phyloP scores from a whole-genome alignment of 176 grass and related monocot genomes.

The Elymus sibiricus region DNA sequence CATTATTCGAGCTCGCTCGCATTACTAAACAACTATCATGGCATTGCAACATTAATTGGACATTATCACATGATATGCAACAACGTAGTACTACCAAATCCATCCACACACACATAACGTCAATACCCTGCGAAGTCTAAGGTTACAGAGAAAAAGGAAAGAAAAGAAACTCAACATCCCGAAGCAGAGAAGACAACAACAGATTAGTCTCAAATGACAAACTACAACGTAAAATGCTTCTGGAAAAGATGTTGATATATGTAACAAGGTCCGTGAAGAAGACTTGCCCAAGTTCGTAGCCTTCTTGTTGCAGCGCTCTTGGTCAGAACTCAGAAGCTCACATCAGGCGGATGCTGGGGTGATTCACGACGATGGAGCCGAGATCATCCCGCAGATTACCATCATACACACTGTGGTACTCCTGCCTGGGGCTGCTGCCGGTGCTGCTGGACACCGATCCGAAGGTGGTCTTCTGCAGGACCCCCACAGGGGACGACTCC shows the following conservation, averaged over 20 bases:
- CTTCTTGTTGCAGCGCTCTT: slow-evolving; percentile 22
- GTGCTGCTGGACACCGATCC: slow-evolving; percentile 82
- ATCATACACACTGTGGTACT: slow-evolving; percentile 56
- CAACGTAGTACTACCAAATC: slow-evolving; percentile 14
- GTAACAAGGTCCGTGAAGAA: slow-evolving; percentile 20
- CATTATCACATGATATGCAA: slow-evolving; percentile 17
- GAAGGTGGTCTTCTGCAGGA: slow-evolving; percentile 81
- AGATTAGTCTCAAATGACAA: slow-evolving; percentile 36
- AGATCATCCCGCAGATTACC: slow-evolving; percentile 57
- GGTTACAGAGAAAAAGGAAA: slow-evolving; percentile 23
- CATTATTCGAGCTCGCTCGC: too few species aligned
- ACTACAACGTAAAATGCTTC: slow-evolving; percentile 7
- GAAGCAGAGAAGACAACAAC: slow-evolving; percentile 13
- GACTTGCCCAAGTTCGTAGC: background rate
- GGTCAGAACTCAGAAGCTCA: slow-evolving; percentile 28
- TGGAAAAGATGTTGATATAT: slow-evolving; percentile 19
- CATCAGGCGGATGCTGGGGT: slow-evolving; percentile 57
- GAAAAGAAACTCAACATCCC: background rate
- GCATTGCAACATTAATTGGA: background rate
- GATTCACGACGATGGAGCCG: slow-evolving; percentile 72
- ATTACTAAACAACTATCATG: slow-evolving; percentile 14
- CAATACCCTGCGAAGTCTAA: slow-evolving; percentile 22
- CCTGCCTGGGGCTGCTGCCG: slow-evolving; percentile 79
- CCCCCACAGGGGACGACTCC: slow-evolving; percentile 65
- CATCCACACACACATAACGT: slow-evolving; percentile 31